phyloP scores from a whole-genome alignment of 805 yeast species.

The Metschnikowia peoriensis region DNA sequence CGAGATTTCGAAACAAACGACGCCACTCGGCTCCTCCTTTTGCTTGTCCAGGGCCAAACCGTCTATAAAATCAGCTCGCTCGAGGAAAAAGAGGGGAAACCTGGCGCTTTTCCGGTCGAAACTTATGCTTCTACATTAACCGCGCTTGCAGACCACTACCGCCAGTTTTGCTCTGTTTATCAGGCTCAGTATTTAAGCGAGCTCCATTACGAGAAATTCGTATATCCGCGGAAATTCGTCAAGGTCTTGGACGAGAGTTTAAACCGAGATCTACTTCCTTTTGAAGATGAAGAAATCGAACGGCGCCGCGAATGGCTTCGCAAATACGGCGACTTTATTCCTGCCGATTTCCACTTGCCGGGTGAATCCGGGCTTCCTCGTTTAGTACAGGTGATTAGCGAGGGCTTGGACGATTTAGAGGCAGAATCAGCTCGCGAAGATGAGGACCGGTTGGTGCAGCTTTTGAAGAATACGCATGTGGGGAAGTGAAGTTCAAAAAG shows the following conservation, averaged over 20 bases:
- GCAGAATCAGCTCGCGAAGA: conserved; percentile 3
- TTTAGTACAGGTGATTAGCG: conserved; percentile 42
- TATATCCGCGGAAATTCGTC: conserved; percentile 37
- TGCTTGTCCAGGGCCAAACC: neutral
- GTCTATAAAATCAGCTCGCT: neutral
- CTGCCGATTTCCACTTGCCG: conserved; percentile 38
- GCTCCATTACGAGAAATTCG: conserved; percentile 38
- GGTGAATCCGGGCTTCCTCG: conserved; percentile 37
- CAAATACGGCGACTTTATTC: conserved; percentile 41
- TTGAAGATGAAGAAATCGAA: conserved; percentile 35
- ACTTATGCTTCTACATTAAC: conserved; percentile 26
- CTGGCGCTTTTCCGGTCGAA: conserved; percentile 9
- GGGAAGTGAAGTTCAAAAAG: neutral
- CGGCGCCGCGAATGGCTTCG: conserved; percentile 37
- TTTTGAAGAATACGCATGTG: conserved; percentile 3
- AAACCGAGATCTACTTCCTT: conserved; percentile 28
- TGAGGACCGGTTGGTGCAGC: conserved; percentile 13
- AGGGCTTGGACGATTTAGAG: conserved; percentile 34
- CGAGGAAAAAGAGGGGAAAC: neutral
- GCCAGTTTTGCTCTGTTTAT: conserved; percentile 32
- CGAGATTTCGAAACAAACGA: conserved; percentile 23
- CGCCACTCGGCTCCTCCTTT: conserved; percentile 23
- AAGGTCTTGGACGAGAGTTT: conserved; percentile 31
- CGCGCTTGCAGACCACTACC: conserved; percentile 35
- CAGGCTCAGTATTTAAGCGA: conserved; percentile 37